phyloP scores from a whole-genome alignment of 805 yeast species.

The Lipomyces chichibuensis region DNA sequence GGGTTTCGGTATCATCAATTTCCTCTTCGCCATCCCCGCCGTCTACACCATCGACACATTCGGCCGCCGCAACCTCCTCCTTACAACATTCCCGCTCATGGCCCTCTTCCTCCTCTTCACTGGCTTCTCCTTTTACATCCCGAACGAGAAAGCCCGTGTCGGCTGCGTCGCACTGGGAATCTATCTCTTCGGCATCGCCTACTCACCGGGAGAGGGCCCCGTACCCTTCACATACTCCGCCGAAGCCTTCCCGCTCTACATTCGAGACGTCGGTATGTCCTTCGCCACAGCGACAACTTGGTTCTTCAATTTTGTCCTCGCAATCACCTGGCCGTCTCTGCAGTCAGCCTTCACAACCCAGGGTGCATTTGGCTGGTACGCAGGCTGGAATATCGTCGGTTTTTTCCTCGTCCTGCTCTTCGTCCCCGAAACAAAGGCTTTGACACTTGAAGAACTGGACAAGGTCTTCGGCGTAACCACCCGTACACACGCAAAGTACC shows the following conservation, averaged over 20 bases:
- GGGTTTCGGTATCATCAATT: constrained; percentile 84
- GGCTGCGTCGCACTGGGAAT: constrained; percentile 75
- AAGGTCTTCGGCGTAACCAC: constrained; percentile 40
- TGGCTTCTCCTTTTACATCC: constrained; percentile 70
- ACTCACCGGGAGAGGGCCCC: constrained; percentile 86
- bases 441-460: constrained; percentile 61
- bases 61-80: constrained; percentile 67
- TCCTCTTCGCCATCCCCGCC: constrained; percentile 81
- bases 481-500: constrained; percentile 27
- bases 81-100: constrained; percentile 64
- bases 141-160: constrained; percentile 53
- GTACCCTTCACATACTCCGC: constrained; percentile 89
- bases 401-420: constrained; percentile 58
- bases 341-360: constrained; percentile 67
- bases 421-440: constrained; percentile 67
- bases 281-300: constrained; percentile 66
- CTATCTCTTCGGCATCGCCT: constrained; percentile 70
- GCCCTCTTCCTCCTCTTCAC: constrained; percentile 55
- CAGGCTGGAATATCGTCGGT: constrained; percentile 80
- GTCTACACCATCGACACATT: constrained; percentile 74
- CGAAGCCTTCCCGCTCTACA: constrained; percentile 77
- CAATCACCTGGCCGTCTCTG: constrained; percentile 80
- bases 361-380: constrained; percentile 89
- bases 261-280: constrained; percentile 80
- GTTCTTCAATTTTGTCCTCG: constrained; percentile 60